Evolutionary conservation across 495 filamentous ascomycete species (phyloP).

Genomic region (Aspergillus panamensis): DNA sequence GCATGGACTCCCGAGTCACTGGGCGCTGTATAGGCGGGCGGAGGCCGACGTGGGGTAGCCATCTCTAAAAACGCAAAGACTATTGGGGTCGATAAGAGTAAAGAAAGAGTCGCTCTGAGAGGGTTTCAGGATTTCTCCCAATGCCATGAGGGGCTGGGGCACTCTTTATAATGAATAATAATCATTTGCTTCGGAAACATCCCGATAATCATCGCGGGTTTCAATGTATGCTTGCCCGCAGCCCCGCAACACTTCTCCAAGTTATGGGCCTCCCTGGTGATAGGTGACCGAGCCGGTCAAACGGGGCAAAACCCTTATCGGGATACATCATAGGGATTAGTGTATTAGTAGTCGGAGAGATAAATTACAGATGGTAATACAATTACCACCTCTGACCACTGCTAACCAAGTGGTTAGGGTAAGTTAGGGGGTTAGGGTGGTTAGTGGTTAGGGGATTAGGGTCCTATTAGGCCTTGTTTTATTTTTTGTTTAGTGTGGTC

Average conservation of each 20-base stretch:
- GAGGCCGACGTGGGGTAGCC: slow-evolving; percentile 35
- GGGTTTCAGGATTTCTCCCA: background rate
- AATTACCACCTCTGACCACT: too few relatives aligned
- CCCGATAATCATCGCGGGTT: slow-evolving; percentile 12
- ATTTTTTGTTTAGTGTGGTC: too few relatives aligned
- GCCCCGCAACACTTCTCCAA: slow-evolving; percentile 2
- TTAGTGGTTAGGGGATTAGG: background rate
- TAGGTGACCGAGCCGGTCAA: slow-evolving; percentile 10
- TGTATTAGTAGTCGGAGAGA: too few relatives aligned
- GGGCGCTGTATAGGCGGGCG: slow-evolving; percentile 42
- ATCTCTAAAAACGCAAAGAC: slow-evolving; percentile 13
- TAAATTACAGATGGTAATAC: too few relatives aligned
- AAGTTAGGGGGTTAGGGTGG: too few relatives aligned
- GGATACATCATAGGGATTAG: too few relatives aligned
- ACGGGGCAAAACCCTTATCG: slow-evolving; percentile 15
- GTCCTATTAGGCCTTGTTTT: too few relatives aligned
- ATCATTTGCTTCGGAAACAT: background rate
- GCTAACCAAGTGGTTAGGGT: too few relatives aligned
- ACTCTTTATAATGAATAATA: slow-evolving; percentile 6
- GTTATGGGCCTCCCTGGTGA: slow-evolving; percentile 2
- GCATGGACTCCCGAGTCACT: slow-evolving; percentile 37
- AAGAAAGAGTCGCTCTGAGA: background rate
- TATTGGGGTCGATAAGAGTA: background rate
- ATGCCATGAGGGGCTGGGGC: background rate
- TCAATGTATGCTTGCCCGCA: slow-evolving; percentile 19